phyloP scores from a whole-genome alignment of 2,329 filamentous ascomycete species.

The Fusarium praegraminearum region DNA sequence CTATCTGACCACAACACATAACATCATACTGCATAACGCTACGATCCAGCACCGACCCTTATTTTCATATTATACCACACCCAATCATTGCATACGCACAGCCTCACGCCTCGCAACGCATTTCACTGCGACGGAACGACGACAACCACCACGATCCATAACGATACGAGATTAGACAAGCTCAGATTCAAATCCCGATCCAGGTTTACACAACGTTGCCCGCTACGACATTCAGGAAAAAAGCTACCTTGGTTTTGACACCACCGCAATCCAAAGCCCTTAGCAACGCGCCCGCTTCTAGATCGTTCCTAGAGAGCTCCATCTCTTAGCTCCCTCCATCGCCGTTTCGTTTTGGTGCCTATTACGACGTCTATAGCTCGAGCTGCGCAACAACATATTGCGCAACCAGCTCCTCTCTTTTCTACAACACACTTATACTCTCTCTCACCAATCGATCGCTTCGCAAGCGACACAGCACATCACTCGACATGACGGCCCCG shows the following conservation, averaged over 20 bases:
- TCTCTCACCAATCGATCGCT: not conserved
- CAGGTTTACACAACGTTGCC: not conserved
- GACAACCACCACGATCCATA: constrained; percentile 28
- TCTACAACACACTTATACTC: not conserved
- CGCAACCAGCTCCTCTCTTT: constrained; percentile 1
- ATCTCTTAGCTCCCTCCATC: constrained; percentile 21
- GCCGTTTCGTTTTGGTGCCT: constrained; percentile 28
- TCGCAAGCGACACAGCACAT: not conserved
- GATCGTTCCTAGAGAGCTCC: constrained; percentile 31
- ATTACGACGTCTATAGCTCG: constrained; percentile 24
- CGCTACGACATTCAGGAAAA: not conserved
- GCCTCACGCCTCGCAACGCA: not conserved
- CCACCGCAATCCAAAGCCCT: constrained; percentile 11
- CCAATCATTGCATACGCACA: not conserved
- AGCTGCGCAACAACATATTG: constrained; percentile 6
- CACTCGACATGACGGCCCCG: constrained; percentile 37
- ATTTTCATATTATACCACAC: constrained; percentile 17
- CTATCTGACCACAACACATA: constrained; percentile 6
- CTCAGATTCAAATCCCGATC: not conserved
- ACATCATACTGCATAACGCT: constrained; percentile 32
- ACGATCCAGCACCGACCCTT: constrained; percentile 10
- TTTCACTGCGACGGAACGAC: constrained; percentile 28
- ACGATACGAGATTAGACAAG: constrained; percentile 19
- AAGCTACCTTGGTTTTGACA: not conserved
- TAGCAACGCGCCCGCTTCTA: constrained; percentile 22